These are phyloP conservation scores for Cadophora malorum DNA, from an alignment of 2,329 filamentous ascomycete species.

Conservation along the genomic window DNA sequence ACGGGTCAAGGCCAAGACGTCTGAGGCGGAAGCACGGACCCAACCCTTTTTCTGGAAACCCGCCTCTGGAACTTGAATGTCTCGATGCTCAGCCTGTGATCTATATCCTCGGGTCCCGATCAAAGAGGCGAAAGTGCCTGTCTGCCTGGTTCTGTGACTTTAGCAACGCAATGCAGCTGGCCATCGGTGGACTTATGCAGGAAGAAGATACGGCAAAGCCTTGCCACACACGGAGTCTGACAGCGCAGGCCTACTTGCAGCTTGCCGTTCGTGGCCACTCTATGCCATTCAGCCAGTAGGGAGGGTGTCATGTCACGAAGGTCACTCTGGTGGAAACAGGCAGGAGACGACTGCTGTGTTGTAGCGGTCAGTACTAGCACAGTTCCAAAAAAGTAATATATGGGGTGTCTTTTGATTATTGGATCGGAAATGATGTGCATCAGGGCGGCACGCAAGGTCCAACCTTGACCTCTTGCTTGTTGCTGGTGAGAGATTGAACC, in stretches of 20 bases:
- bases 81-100: conserved; percentile 28
- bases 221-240: conserved; percentile 11
- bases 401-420: conserved; percentile 25
- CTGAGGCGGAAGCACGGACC: conserved; percentile 34
- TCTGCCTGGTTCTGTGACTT: not conserved
- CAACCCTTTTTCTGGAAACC: conserved; percentile 33
- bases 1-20: conserved; percentile 23
- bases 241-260: conserved; percentile 1
- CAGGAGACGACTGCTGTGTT: conserved; percentile 6
- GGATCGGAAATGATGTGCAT: conserved; percentile 38
- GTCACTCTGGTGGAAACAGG: conserved; percentile 4
- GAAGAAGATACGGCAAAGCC: conserved; percentile 19
- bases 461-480: conserved; percentile 18
- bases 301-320: conserved; percentile 1
- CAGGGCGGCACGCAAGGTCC: conserved; percentile 33
- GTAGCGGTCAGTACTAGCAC: conserved; percentile 20
- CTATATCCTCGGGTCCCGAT: conserved; percentile 10
- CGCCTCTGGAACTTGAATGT: not conserved
- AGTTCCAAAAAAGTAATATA: conserved; percentile 27
- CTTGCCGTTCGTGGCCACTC: not conserved
- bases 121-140: not conserved
- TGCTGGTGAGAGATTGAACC: conserved; percentile 27
- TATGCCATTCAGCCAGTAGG: conserved; percentile 23
- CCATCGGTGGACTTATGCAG: conserved; percentile 25
- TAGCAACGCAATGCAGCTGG: conserved; percentile 28